Evolutionary conservation across 495 filamentous ascomycete genomes (phyloP).

Genomic region (Xylaria acuta): DNA sequence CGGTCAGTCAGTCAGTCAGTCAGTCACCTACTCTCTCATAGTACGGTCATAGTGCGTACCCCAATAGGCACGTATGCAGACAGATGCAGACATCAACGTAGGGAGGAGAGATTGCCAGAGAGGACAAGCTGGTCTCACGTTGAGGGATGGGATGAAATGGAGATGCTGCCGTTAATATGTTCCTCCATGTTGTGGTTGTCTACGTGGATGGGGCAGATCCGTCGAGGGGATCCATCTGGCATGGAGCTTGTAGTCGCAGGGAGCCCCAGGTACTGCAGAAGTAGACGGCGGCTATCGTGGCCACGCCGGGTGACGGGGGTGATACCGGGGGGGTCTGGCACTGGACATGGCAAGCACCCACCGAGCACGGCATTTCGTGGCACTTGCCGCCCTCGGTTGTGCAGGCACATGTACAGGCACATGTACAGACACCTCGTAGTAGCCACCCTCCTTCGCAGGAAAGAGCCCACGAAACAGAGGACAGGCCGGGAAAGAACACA

Average conservation of each 20-base stretch:
- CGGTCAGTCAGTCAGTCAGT: background rate
- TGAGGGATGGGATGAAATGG: background rate
- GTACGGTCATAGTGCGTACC: background rate
- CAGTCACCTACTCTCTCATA: background rate
- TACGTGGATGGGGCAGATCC: conserved; percentile 11
- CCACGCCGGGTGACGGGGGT: background rate
- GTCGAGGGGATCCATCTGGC: conserved; percentile 16
- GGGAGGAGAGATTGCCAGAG: conserved; percentile 1
- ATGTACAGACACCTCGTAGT: background rate
- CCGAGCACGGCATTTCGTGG: conserved; percentile 22
- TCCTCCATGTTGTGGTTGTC: background rate
- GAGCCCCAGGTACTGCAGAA: background rate
- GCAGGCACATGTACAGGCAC: background rate
- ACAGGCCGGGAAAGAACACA: conserved; percentile 6
- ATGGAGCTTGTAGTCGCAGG: background rate
- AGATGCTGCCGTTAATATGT: conserved; percentile 18
- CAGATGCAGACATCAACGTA: background rate
- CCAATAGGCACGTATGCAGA: background rate
- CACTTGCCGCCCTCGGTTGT: conserved; percentile 24
- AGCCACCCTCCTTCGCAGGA: conserved; percentile 2
- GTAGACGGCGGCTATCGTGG: conserved; percentile 1
- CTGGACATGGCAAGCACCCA: background rate
- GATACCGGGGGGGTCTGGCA: background rate
- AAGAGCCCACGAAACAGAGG: background rate
- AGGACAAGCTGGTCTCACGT: background rate